Base-by-base conservation (phyloP, 2,329 filamentous ascomycete species). In the Mycosphaerella sp. region DNA sequence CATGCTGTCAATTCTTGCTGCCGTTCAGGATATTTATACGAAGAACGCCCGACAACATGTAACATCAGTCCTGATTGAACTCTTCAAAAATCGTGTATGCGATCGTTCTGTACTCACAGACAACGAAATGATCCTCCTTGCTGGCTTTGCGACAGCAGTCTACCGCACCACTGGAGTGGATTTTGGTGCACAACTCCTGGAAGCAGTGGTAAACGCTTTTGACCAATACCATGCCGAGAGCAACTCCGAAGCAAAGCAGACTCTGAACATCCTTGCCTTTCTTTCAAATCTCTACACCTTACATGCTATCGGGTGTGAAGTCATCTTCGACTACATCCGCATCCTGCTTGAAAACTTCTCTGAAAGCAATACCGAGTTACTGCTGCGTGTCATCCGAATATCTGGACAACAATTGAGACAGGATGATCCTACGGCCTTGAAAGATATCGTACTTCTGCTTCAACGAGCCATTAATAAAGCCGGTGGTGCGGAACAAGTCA, bases 201-300 rank as follows among this genome's bases (percentile, higher is more conserved):
- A 95, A 60, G 81, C 83, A 36, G 76, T 92, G 6, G 86, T 95
- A 12, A 81, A 86, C 45, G 81, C 84, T 7, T 89, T 97, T 66
- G 83, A 86, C 58, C 75, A 78, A 14, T 55, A 61, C 48, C 63
- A 63, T 26, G 39, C 32, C 26, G 26, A 29, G 12, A 72, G 72
- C 45, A 54, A 62, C 4, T 65, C 69, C 4, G 70, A 69, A 32
- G 72, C 72, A 40, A 90, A 90, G 67, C 79, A 85, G 52, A 77
- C 80, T 1, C 79, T 84, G 7, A 95, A 98, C 68, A 71, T 96
- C 42, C 80, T 95, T 31, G 87, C 87, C 1, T 80, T 97, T 31
- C 74, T 97, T 11, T 84, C 91, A 0, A 84, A 95, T 66, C 77
- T 97, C 39, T 98, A 97, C 73, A 91, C 89, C 47, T 95, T 98